A percentile compares a stretch with the other conserved stretches of the same genome.
Conservation (phyloP, 1,139 yeast genomes). For the Sugiyamaella xylanicola region DNA sequence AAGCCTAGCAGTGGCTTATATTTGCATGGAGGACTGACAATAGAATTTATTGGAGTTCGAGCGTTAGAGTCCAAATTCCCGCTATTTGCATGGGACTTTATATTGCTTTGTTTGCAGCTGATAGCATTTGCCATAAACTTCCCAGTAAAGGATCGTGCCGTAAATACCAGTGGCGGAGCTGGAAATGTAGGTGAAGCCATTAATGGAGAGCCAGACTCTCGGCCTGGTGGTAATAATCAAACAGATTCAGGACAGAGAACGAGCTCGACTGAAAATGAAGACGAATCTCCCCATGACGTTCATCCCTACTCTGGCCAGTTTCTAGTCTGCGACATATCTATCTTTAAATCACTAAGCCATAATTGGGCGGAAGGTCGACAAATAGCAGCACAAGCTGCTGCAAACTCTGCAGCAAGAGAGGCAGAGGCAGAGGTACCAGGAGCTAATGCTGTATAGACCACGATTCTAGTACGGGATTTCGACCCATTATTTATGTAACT, state of each 20-base stretch:
- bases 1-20: conserved; percentile 29
- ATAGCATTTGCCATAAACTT: conserved; percentile 32
- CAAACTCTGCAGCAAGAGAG: conserved; percentile 3
- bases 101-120: conserved; percentile 32
- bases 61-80: conserved; percentile 30
- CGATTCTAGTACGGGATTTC: too few relatives aligned
- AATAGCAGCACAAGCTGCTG: conserved; percentile 11
- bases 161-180: too few relatives aligned
- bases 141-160: conserved; percentile 20
- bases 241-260: neutral
- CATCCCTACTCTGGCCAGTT: conserved; percentile 32
- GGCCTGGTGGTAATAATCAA: too few relatives aligned
- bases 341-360: conserved; percentile 20
- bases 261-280: conserved; percentile 2
- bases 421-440: neutral
- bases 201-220: too few relatives aligned
- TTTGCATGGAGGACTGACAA: conserved; percentile 42
- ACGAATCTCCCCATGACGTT: conserved; percentile 8
- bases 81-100: conserved; percentile 34
- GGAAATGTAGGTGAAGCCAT: too few relatives aligned
- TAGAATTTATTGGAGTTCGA: conserved; percentile 42
- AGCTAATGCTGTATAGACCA: conserved; percentile 9
- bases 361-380: conserved; percentile 22
- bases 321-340: conserved; percentile 29
- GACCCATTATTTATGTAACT: conserved; percentile 4